phyloP scores from a whole-genome alignment of 2,329 filamentous ascomycete species.

The Incumbomyces delicatus region DNA sequence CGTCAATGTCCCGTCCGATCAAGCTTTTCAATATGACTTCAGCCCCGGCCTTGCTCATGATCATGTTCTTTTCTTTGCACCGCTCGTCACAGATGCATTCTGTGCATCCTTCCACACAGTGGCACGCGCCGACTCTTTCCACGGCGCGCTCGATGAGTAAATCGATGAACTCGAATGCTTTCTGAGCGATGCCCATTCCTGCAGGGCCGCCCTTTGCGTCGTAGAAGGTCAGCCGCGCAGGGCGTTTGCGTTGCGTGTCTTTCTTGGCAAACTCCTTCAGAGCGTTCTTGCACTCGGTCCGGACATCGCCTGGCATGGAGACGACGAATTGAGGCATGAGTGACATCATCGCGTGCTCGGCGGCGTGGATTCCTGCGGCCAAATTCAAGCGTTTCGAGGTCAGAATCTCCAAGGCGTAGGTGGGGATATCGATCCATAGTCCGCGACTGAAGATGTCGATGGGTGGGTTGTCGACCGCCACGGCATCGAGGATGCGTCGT shows the following conservation, averaged over 20 bases:
- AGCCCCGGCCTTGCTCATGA: constrained; percentile 87
- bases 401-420: constrained; percentile 67
- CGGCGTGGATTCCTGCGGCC: constrained; percentile 84
- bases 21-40: constrained; percentile 70
- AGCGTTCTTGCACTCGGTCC: constrained; percentile 85
- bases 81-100: constrained; percentile 81
- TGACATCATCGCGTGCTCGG: constrained; percentile 80
- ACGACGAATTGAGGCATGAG: constrained; percentile 87
- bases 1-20: constrained; percentile 66
- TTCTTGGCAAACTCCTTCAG: constrained; percentile 73
- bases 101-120: constrained; percentile 69
- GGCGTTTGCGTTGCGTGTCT: constrained; percentile 56
- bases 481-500: constrained; percentile 76
- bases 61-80: constrained; percentile 77
- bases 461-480: constrained; percentile 86
- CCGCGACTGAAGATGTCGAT: constrained; percentile 77
- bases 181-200: constrained; percentile 78
- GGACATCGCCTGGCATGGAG: constrained; percentile 78
- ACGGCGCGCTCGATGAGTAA: constrained; percentile 66
- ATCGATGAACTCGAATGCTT: constrained; percentile 89
- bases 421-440: constrained; percentile 91
- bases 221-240: constrained; percentile 84
- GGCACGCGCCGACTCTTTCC: constrained; percentile 63
- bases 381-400: constrained; percentile 63
- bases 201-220: constrained; percentile 81